Conservation (phyloP, 2,329 filamentous ascomycete genomes). For the Scedosporium boydii region DNA sequence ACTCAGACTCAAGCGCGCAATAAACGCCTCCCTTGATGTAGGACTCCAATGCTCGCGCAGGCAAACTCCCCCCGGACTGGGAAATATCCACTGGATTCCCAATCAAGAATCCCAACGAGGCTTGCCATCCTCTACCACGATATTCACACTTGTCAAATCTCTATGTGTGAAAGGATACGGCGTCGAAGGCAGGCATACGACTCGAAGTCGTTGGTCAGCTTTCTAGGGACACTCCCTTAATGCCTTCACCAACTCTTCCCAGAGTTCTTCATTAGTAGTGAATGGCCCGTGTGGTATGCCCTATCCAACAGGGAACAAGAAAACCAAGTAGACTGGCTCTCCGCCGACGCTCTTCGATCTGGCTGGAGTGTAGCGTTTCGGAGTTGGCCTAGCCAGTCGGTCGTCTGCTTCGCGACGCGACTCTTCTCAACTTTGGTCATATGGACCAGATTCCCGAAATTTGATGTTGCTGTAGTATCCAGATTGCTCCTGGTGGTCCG, state of each 20-base stretch:
- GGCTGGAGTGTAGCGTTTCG: neutral
- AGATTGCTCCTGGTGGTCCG: neutral
- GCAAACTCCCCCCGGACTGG: slow-evolving; percentile 28
- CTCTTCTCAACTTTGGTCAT: neutral
- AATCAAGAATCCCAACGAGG: slow-evolving; percentile 28
- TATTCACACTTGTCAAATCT: slow-evolving; percentile 25
- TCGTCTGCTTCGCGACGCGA: neutral
- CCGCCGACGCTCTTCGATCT: neutral
- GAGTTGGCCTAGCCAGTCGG: neutral
- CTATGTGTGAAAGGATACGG: neutral
- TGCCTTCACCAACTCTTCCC: neutral
- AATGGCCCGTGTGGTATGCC: neutral
- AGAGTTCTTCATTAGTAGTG: neutral
- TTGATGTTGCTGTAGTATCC: neutral
- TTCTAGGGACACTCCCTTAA: neutral
- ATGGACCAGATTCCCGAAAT: neutral
- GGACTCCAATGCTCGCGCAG: too few species aligned
- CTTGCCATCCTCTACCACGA: slow-evolving; percentile 26
- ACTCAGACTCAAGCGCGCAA: too few species aligned
- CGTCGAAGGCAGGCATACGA: neutral
- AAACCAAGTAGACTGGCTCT: neutral
- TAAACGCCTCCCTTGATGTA: too few species aligned
- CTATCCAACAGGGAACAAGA: neutral
- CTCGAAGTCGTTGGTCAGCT: neutral
- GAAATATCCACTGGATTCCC: slow-evolving; percentile 26